These are phyloP conservation scores for Pichia sp. DNA, from an alignment of 1,139 yeast species.

Conservation along the genomic window DNA sequence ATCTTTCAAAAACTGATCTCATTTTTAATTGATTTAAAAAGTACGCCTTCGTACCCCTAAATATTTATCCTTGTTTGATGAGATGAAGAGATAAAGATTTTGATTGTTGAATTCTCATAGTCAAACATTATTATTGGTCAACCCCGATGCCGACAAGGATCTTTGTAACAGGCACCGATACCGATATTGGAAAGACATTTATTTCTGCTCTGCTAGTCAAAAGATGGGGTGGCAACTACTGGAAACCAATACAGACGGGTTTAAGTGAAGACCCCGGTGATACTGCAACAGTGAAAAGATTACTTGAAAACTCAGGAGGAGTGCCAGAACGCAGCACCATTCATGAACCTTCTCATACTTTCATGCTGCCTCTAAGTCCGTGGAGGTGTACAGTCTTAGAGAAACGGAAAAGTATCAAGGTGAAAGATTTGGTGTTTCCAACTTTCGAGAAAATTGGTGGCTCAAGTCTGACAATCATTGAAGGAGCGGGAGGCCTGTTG, in stretches of 20 bases:
- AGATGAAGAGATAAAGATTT: no score
- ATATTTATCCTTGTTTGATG: no score
- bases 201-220: conserved; percentile 31
- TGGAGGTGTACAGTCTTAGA: conserved; percentile 32
- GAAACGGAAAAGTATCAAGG: conserved; percentile 16
- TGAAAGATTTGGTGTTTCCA: conserved; percentile 7
- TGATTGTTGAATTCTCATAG: no score
- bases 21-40: no score
- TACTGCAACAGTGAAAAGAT: conserved; percentile 25
- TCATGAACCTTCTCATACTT: conserved; percentile 24
- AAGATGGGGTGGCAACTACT: conserved; percentile 32
- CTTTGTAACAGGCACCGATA: conserved; percentile 35
- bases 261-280: conserved; percentile 32
- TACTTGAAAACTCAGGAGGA: conserved; percentile 15
- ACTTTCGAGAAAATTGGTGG: not conserved
- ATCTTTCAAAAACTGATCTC: conserved; percentile 5
- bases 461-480: conserved; percentile 22
- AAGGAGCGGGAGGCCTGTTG: conserved; percentile 35
- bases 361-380: conserved; percentile 32
- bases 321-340: conserved; percentile 11
- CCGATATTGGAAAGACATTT: conserved; percentile 36
- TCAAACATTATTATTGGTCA: not conserved
- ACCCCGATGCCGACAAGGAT: conserved; percentile 19
- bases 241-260: conserved; percentile 37
- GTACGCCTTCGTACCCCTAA: no score